Evolutionary conservation across 1,139 yeast species (phyloP), one percentile per base, ranked within the genome.

Genomic region (Wickerhamiella infanticola): DNA sequence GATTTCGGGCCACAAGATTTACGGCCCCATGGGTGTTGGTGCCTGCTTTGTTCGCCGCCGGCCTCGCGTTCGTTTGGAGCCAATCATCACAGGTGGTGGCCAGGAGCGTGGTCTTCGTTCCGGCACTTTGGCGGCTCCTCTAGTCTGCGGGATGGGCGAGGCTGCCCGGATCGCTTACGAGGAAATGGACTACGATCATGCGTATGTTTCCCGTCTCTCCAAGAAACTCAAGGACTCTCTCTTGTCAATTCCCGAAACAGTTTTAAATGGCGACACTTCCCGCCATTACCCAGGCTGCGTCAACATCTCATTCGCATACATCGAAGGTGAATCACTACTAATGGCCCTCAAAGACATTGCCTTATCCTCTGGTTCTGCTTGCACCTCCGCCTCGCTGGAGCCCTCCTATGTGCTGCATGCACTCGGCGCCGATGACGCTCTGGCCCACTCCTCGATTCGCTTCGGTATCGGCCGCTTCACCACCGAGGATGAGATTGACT

Each of bases 271-370:
- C 29, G 86, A 94, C 39, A 67, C 74, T 24, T 72, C 71, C 41
- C 74, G 74, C 50, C 72, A 79, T 55, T 90, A 85, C 62, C 75
- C 94, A 2, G 98, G 99, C 41, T 90, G 99, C 70, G 94, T 90
- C 48, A 90, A 90, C 63, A 78, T 90, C 52, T 88, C 97, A 6
- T 90, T 90, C 67, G 97, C 97, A 6, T 90, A 88, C 61, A 82
- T 90, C 56, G 99, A 90, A 69, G 99, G 99, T 56, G 99, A 90
- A 67, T 88, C 97, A 0, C 72, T 90, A 56, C 71, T 90, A 58
- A 90, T 90, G 99, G 98, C 98, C 1, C 75, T 90, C 60, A 88
- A 90, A 50, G 98, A 90, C 63, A 85, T 90, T 60, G 98, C 98
- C 0, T 73, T 90, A 54, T 81, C 94, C 51, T 84, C 95, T 3